Percentiles rank a stretch among this genome's conserved stretches.
These are phyloP conservation scores for Backusella tarrabulga DNA, from an alignment of 192 early-diverging fungal genomes.

Conservation along the genomic window DNA sequence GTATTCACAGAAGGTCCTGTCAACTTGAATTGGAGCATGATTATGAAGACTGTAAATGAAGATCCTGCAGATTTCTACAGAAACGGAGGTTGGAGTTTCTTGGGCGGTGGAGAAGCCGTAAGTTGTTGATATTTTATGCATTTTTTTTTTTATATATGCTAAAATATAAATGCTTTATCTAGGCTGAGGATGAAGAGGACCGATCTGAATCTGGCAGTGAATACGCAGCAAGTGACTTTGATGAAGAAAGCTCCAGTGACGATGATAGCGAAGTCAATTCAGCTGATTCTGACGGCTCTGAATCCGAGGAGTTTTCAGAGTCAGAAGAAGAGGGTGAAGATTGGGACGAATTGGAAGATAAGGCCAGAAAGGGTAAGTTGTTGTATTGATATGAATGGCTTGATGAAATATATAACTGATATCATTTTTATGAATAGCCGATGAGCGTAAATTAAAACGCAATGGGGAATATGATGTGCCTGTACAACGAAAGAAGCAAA, in stretches of 20 bases:
- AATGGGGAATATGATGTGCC: background rate
- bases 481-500: background rate
- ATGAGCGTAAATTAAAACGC: slow-evolving; percentile 27
- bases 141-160: background rate
- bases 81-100: slow-evolving; percentile 92
- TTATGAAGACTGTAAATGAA: slow-evolving; percentile 97
- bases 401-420: slow-evolving; percentile 13
- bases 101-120: slow-evolving; percentile 66
- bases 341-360: slow-evolving; percentile 83
- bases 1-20: slow-evolving; percentile 91
- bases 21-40: slow-evolving; percentile 92
- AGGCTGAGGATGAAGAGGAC: slow-evolving; percentile 54
- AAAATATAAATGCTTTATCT: background rate
- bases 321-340: slow-evolving; percentile 46
- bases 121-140: slow-evolving; percentile 10
- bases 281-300: slow-evolving; percentile 52
- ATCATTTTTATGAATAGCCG: slow-evolving; percentile 8
- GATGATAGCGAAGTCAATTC: slow-evolving; percentile 62
- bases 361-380: slow-evolving; percentile 58
- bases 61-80: slow-evolving; percentile 90
- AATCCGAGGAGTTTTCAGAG: slow-evolving; percentile 60
- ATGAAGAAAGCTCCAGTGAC: slow-evolving; percentile 52
- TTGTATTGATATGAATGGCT: background rate
- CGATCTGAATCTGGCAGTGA: slow-evolving; percentile 58
- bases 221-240: slow-evolving; percentile 59